Percentiles rank a stretch among this genome's conserved stretches.
Evolutionary conservation across 2,329 filamentous ascomycete species (phyloP).

Genomic region (Colletotrichum destructivum): DNA sequence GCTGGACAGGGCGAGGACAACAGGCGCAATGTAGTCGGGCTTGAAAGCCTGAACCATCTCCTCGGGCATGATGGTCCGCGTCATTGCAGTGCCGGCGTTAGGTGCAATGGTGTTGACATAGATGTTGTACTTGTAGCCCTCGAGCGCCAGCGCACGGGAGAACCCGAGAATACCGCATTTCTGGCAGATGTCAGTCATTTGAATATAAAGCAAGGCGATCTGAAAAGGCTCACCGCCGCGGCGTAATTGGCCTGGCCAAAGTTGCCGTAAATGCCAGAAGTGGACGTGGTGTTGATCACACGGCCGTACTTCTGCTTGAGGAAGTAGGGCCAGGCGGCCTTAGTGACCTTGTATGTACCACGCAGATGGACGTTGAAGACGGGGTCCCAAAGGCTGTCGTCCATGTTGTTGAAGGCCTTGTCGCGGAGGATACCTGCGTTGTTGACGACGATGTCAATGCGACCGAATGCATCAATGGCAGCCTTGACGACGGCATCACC

Average conservation of each 20-base stretch:
- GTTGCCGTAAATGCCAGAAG: constrained; percentile 98
- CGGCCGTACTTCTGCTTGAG: constrained; percentile 99
- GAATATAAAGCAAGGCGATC: not conserved
- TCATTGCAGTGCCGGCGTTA: constrained; percentile 97
- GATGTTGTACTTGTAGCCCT: constrained; percentile 98
- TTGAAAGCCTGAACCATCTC: constrained; percentile 99
- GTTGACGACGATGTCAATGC: constrained; percentile 96
- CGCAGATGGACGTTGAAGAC: constrained; percentile 94
- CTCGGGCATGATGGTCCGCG: constrained; percentile 92
- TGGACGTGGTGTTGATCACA: constrained; percentile 96
- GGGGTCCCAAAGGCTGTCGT: constrained; percentile 91
- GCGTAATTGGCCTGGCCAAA: constrained; percentile 99
- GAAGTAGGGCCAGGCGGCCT: constrained; percentile 98
- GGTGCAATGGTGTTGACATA: constrained; percentile 98
- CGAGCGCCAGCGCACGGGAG: constrained; percentile 91
- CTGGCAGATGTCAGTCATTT: constrained; percentile 57
- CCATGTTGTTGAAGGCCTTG: constrained; percentile 99
- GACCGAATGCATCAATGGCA: constrained; percentile 93
- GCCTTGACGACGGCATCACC: constrained; percentile 92
- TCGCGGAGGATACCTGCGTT: constrained; percentile 98
- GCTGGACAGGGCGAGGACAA: constrained; percentile 87
- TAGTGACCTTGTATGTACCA: constrained; percentile 96
- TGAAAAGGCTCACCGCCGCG: constrained; percentile 76
- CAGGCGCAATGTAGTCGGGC: constrained; percentile 96
- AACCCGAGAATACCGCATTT: constrained; percentile 96